phyloP scores from a whole-genome alignment of 2,329 filamentous ascomycete genomes.

The Lasiodiplodia sp. region DNA sequence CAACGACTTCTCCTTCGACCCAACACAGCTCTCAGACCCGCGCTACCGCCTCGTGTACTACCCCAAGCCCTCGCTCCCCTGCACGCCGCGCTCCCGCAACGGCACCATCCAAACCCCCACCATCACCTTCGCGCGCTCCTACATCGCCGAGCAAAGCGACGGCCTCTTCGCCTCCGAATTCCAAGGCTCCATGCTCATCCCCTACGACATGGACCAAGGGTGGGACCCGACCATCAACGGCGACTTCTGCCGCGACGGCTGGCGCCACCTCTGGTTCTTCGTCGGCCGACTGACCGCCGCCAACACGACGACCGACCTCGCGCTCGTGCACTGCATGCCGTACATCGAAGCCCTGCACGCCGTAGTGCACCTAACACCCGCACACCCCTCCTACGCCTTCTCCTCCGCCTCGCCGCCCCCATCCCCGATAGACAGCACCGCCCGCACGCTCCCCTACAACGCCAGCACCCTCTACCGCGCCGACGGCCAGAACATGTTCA shows the following conservation, averaged over 20 bases:
- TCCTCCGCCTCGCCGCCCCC: background rate
- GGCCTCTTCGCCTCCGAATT: background rate
- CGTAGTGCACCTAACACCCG: background rate
- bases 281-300: background rate
- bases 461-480: background rate
- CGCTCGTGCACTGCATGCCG: constrained; percentile 3
- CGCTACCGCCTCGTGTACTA: background rate
- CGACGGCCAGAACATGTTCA: no score
- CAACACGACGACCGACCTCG: background rate
- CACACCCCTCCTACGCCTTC: background rate
- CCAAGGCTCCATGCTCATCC: no score
- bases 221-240: background rate
- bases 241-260: background rate
- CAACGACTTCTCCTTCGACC: background rate
- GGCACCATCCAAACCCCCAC: no score
- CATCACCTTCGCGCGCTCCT: no score
- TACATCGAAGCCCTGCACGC: constrained; percentile 1
- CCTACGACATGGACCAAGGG: no score
- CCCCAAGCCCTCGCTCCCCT: background rate
- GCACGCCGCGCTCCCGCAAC: background rate
- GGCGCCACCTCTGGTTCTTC: background rate
- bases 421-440: background rate
- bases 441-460: background rate
- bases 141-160: no score
- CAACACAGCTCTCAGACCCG: background rate